Evolutionary conservation across 2,329 filamentous ascomycete species (phyloP), one percentile per base, ranked within the genome.

Genomic region (Aureobasidium leucospermi): DNA sequence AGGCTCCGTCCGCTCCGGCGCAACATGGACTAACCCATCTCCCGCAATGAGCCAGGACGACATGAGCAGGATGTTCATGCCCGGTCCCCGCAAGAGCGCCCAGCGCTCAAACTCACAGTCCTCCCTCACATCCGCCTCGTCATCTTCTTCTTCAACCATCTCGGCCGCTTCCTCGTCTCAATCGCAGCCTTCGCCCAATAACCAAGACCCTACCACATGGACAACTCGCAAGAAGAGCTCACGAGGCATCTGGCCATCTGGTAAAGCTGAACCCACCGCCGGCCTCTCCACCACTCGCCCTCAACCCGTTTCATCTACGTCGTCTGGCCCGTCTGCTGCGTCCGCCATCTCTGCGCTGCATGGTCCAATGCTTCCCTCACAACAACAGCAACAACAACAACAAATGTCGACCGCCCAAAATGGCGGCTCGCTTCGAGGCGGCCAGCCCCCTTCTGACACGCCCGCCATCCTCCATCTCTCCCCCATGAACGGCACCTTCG

Each of bases 401-500:
- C 86, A 89, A 64, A 81, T 85, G 71, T 75, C 80, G 58, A 86
- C 89, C 62, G 85, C 78, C 74, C 80, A 74, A 61, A 87, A 87
- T 77, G 84, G 23, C 23, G 23, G 84, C 15, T 57, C 60, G 4
- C 39, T 56, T 4, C 39, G 62, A 11, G 59, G 52, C 16, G 60
- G 47, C 11, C 46, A 45, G 8, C 58, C 66, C 31, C 72, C 78
- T 36, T 68, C 72, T 16, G 84, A 87, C 60, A 83, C 84, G 6
- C 85, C 89, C 56, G 90, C 91, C 0, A 86, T 96, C 23, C 81
- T 96, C 43, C 90, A 91, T 63, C 83, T 99, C 5, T 77, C 93
- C 6, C 95, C 94, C 0, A 85, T 97, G 68, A 99, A 99, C 70
- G 90, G 90, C 61, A 97, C 93, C 1, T 99, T 99, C 71, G 94